Conservation (phyloP, 2,329 filamentous ascomycete genomes). For the Lachnellula arida region DNA sequence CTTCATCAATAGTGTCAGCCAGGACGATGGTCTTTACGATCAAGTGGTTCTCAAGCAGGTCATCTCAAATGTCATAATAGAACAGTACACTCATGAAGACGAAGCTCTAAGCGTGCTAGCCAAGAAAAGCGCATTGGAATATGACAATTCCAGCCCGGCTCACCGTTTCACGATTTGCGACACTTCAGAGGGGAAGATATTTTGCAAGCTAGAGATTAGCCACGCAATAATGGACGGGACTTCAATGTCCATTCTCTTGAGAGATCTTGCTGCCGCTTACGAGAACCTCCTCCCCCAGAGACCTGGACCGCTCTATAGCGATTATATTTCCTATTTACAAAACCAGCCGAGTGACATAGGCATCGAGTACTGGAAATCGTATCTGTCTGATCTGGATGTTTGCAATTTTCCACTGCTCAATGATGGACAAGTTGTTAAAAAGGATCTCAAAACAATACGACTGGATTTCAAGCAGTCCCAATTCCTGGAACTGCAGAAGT, state of each 20-base stretch:
- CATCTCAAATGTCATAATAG: neutral
- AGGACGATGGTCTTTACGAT: conserved; percentile 4
- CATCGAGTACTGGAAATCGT: conserved; percentile 23
- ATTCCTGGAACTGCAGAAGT: conserved; percentile 27
- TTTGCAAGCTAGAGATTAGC: conserved; percentile 10
- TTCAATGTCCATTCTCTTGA: conserved; percentile 42
- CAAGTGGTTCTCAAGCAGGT: conserved; percentile 14
- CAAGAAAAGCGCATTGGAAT: neutral
- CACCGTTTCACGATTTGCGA: conserved; percentile 43
- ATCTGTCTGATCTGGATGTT: conserved; percentile 19
- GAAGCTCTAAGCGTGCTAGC: neutral
- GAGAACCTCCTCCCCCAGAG: neutral
- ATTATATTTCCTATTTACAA: conserved; percentile 33
- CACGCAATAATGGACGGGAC: conserved; percentile 17
- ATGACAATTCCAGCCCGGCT: conserved; percentile 31
- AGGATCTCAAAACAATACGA: neutral
- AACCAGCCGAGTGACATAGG: conserved; percentile 16
- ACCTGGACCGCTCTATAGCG: conserved; percentile 33
- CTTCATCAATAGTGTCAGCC: conserved; percentile 16
- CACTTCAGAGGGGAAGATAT: conserved; percentile 24
- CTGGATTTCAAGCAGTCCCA: conserved; percentile 7
- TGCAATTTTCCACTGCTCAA: conserved; percentile 35
- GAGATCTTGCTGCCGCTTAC: conserved; percentile 40
- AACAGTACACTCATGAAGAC: neutral
- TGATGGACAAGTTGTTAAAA: conserved; percentile 11